Conservation (phyloP, 129 eudicot genomes). For the Heracleum sosnowskyi region DNA sequence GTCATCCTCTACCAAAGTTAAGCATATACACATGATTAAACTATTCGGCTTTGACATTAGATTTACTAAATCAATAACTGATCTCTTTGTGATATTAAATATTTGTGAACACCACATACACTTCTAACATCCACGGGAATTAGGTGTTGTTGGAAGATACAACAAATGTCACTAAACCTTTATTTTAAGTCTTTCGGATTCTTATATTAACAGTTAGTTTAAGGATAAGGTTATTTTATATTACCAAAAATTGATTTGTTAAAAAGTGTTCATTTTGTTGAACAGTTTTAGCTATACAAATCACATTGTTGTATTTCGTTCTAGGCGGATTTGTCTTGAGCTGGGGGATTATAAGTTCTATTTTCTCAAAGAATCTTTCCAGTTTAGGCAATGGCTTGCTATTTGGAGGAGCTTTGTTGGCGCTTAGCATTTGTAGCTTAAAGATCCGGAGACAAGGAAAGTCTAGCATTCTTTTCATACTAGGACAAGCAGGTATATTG, state of each 20-base stretch:
- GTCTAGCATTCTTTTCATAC: conserved; percentile 65
- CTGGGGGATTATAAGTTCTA: conserved; percentile 62
- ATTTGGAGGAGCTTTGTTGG: conserved; percentile 72
- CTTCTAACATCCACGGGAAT: too few relatives aligned
- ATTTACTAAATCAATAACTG: not conserved
- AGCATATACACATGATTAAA: not conserved
- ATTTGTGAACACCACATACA: too few relatives aligned
- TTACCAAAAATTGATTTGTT: too few relatives aligned
- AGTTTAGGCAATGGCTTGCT: conserved; percentile 51
- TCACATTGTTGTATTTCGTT: not conserved
- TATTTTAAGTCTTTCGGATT: too few relatives aligned
- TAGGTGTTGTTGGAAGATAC: too few relatives aligned
- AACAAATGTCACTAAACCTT: too few relatives aligned
- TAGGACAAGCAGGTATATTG: conserved; percentile 81
- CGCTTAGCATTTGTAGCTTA: conserved; percentile 61
- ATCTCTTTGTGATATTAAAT: not conserved
- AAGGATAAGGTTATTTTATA: too few relatives aligned
- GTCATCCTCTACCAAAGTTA: not conserved
- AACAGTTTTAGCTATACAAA: too few relatives aligned
- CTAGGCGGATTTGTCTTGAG: conserved; percentile 70
- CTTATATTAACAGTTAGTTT: too few relatives aligned
- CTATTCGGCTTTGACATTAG: not conserved
- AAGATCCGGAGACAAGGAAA: conserved; percentile 89
- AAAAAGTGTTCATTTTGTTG: too few relatives aligned
- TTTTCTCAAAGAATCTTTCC: conserved; percentile 49